phyloP scores from a whole-genome alignment of 371 early-diverging fungal species.

The Mortierella polycephala region DNA sequence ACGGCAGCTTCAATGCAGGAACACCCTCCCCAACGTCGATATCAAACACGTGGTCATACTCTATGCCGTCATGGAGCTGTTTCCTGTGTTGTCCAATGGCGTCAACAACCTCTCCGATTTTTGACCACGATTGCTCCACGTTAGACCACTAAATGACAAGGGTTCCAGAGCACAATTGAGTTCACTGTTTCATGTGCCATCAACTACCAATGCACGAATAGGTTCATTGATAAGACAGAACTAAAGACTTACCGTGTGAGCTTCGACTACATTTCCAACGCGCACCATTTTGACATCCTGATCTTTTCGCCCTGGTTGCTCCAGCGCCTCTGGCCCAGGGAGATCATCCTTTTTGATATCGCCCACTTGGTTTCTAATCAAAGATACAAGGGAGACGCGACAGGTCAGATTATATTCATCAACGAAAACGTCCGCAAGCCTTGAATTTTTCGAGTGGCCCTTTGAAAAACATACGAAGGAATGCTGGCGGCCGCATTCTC shows the following conservation, averaged over 20 bases:
- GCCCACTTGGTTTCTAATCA: conserved; percentile 81
- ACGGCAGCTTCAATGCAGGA: conserved; percentile 91
- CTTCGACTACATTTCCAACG: conserved; percentile 77
- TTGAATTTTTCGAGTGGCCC: too few relatives aligned
- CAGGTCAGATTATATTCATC: too few relatives aligned
- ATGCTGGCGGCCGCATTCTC: conserved; percentile 78
- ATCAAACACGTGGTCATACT: conserved; percentile 98
- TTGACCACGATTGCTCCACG: conserved; percentile 78
- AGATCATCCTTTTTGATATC: conserved; percentile 88
- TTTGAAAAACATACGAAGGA: conserved; percentile 70
- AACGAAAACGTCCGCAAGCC: too few relatives aligned
- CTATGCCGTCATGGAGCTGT: conserved; percentile 84
- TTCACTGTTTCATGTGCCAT: background rate
- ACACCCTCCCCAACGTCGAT: conserved; percentile 89
- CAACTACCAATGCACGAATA: background rate
- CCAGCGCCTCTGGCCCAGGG: conserved; percentile 81
- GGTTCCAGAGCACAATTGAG: background rate
- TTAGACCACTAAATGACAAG: conserved; percentile 72
- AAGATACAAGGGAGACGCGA: background rate
- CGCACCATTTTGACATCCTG: conserved; percentile 93
- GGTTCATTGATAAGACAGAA: background rate
- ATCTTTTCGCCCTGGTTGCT: conserved; percentile 77
- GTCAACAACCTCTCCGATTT: conserved; percentile 96
- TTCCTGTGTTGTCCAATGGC: conserved; percentile 82
- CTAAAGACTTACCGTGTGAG: conserved; percentile 68